Base-by-base conservation (phyloP, 1,139 yeast species). In the Kurtzmaniella natalensis region DNA sequence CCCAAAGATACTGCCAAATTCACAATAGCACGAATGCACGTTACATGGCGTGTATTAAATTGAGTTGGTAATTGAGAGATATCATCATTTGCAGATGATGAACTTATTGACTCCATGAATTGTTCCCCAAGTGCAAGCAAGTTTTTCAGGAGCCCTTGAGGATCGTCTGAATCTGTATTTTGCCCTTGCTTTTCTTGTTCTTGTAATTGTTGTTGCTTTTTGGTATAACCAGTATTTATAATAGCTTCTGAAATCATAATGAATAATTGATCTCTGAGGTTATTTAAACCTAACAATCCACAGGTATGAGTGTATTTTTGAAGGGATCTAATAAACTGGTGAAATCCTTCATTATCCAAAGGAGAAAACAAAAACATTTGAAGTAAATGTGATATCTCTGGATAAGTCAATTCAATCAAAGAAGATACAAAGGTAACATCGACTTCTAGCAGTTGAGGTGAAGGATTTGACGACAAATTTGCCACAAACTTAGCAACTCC, bases 261-360 rank as follows among this genome's bases (percentile, higher is more conserved):
- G 33, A 88, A 56, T 30, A 84, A 70, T 2, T 76, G 72, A 49
- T 85, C 84, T 34, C 94, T 61, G 10, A 81, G 66, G 0, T 61
- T 60, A 1, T 56, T 49, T 15, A 82, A 52, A 0, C 78, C 78
- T 21, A 88, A 57, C n/a, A 85, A 61, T 0, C 96, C 96, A 0
- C 92, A 70, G 0, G 92, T 78, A 50, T 88, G 96, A 4, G 94
- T 76, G 34, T 84, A 67, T 42, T 81, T 81, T 53, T 89, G 96
- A 7, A 85, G 65, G 0, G 94, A 74, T 31, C 95, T 65, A 2
- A 88, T 77, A 11, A 78, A 48, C 9, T 64, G 57, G 39, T 82
- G 85, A 50, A 85, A 69, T 17, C 77, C 51, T 15, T 82, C 89
- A 37, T 72, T 69, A 47, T 87, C 95, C 54, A 85, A 59, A 2